These are phyloP conservation scores for Schizophyllum amplum DNA, from an alignment of 1,284 basidiomycete genomes.

Conservation along the genomic window DNA sequence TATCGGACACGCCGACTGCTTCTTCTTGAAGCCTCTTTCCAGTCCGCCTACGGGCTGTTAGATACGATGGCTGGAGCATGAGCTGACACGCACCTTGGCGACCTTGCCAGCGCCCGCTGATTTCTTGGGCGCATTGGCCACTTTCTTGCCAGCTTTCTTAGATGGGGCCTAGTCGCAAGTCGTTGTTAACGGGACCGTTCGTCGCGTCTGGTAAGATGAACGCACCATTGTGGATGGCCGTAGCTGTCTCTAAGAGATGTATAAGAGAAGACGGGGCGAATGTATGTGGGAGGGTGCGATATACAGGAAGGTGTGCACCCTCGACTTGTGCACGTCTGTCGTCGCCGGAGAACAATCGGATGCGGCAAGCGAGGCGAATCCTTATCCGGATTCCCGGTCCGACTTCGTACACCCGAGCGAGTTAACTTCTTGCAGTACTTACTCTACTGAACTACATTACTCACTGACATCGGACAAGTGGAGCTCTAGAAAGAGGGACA, in stretches of 20 bases:
- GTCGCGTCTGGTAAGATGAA: not conserved
- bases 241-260: not conserved
- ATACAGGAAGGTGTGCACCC: not conserved
- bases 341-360: not conserved
- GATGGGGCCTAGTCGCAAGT: slow-evolving; percentile 59
- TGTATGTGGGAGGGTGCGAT: not conserved
- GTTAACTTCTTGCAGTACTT: not conserved
- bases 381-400: slow-evolving; percentile 2
- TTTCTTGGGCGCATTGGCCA: slow-evolving; percentile 55
- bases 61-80: not conserved
- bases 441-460: no score
- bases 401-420: no score
- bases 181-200: not conserved
- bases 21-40: slow-evolving; percentile 98
- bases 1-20: slow-evolving; percentile 97
- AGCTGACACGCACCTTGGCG: slow-evolving; percentile 50
- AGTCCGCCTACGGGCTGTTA: slow-evolving; percentile 66
- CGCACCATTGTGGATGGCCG: not conserved
- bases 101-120: slow-evolving; percentile 47
- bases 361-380: not conserved
- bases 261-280: not conserved
- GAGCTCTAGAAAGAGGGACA: no score
- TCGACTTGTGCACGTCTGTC: not conserved
- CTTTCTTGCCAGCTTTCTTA: slow-evolving; percentile 91
- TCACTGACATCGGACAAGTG: no score